Conservation (phyloP, 2,329 filamentous ascomycete species). For the Blumeria graminis region DNA sequence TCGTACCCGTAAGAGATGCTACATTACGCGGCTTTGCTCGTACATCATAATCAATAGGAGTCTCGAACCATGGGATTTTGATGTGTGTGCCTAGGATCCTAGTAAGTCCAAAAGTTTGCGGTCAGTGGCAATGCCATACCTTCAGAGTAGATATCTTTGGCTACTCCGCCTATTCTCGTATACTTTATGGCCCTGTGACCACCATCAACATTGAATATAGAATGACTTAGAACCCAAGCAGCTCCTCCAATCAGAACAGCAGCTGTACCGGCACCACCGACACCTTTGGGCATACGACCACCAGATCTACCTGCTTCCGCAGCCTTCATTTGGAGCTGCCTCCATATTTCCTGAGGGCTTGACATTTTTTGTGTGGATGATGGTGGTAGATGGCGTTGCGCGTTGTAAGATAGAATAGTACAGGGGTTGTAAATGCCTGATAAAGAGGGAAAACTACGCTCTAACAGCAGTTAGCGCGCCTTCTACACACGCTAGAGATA, state of each 20-base stretch:
- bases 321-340: slow-evolving; percentile 33
- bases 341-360: slow-evolving; percentile 42
- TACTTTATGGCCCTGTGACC: slow-evolving; percentile 99
- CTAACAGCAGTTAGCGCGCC: no score
- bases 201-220: slow-evolving; percentile 72
- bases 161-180: slow-evolving; percentile 71
- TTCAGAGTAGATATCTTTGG: slow-evolving; percentile 91
- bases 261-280: slow-evolving; percentile 26
- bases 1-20: slow-evolving; percentile 88
- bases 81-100: slow-evolving; percentile 57
- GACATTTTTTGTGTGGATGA: slow-evolving; percentile 10
- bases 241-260: slow-evolving; percentile 29
- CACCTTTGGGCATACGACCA: slow-evolving; percentile 21
- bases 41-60: slow-evolving; percentile 88
- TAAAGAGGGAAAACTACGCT: no score
- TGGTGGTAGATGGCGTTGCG: slow-evolving; percentile 1
- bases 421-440: slow-evolving; percentile 1
- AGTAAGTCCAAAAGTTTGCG: background rate
- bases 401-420: slow-evolving; percentile 2
- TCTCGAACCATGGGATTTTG: slow-evolving; percentile 90
- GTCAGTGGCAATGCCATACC: slow-evolving; percentile 25
- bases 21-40: slow-evolving; percentile 94
- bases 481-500: no score
- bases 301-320: slow-evolving; percentile 28
- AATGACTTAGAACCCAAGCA: slow-evolving; percentile 27